Evolutionary conservation across 768 basidiomycete species (phyloP).

Genomic region (Udeniomyces megalosporus): DNA sequence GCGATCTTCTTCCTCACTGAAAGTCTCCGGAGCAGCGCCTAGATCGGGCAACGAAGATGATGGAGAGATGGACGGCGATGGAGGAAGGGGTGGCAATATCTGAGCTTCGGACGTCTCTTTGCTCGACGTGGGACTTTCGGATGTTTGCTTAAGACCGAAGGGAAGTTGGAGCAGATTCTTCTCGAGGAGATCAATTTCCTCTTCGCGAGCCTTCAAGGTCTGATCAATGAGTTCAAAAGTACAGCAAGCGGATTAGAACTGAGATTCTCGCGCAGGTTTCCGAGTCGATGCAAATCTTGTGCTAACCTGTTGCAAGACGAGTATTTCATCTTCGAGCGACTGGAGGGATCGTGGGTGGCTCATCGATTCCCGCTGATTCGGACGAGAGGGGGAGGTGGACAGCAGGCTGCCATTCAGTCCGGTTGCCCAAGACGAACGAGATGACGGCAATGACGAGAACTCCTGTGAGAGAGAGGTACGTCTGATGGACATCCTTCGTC

Average conservation of each 20-base stretch:
- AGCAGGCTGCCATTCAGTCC: conserved; percentile 41
- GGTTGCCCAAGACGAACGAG: conserved; percentile 34
- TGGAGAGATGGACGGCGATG: too few relatives aligned
- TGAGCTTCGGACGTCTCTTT: too few relatives aligned
- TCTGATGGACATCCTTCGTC: too few relatives aligned
- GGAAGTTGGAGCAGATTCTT: too few relatives aligned
- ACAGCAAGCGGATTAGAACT: too few relatives aligned
- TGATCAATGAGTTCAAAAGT: conserved; percentile 12
- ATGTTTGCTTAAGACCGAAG: too few relatives aligned
- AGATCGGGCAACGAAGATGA: too few relatives aligned
- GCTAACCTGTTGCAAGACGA: conserved; percentile 64
- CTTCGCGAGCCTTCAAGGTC: conserved; percentile 74
- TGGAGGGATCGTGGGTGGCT: conserved; percentile 35
- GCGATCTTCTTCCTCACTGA: conserved; percentile 37
- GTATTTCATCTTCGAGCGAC: conserved; percentile 86
- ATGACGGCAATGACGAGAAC: conserved; percentile 32
- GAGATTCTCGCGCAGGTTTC: background rate
- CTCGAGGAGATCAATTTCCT: conserved; percentile 71
- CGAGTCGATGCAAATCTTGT: background rate
- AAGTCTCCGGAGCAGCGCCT: too few relatives aligned
- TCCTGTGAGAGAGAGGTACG: conserved; percentile 25
- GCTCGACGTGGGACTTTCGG: too few relatives aligned
- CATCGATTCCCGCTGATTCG: background rate
- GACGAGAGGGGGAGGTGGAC: conserved; percentile 38
- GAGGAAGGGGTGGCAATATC: too few relatives aligned